phyloP scores from a whole-genome alignment of 345 rosid genomes.

The Cardiospermum halicacabum region DNA sequence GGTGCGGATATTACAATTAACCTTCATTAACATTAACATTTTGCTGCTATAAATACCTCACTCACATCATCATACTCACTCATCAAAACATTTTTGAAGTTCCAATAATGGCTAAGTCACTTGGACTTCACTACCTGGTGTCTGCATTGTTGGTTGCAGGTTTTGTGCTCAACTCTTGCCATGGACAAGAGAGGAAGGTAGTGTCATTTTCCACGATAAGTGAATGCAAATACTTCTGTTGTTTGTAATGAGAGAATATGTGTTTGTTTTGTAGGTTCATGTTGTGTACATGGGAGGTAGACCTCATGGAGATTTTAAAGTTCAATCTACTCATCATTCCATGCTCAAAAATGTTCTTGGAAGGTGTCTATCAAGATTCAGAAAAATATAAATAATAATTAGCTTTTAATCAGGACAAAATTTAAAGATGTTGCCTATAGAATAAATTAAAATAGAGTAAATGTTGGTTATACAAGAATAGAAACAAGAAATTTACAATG shows the following conservation, averaged over 20 bases:
- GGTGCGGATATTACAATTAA: constrained; percentile 12
- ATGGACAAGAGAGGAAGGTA: constrained; percentile 30
- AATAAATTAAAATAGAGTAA: neutral
- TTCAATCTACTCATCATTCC: constrained; percentile 20
- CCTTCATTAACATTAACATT: no score
- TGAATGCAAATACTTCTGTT: no score
- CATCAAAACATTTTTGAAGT: neutral
- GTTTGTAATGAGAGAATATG: neutral
- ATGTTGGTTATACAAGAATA: neutral
- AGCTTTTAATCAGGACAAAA: neutral
- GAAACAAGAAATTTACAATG: no score
- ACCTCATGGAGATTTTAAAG: constrained; percentile 19
- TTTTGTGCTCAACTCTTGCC: constrained; percentile 22
- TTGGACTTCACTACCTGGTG: constrained; percentile 14
- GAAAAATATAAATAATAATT: no score
- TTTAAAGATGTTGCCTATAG: neutral
- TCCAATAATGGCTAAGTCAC: constrained; percentile 16
- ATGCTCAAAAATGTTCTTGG: constrained; percentile 31
- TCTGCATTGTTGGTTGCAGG: constrained; percentile 14
- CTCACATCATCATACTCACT: neutral
- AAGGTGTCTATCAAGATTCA: constrained; percentile 24
- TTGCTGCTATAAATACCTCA: constrained; percentile 16
- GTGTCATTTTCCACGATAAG: neutral
- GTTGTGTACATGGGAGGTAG: constrained; percentile 38
- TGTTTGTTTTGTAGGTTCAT: constrained; percentile 19